Evolutionary conservation across 2,329 filamentous ascomycete genomes (phyloP).

Genomic region (Stachybotrys elegans): DNA sequence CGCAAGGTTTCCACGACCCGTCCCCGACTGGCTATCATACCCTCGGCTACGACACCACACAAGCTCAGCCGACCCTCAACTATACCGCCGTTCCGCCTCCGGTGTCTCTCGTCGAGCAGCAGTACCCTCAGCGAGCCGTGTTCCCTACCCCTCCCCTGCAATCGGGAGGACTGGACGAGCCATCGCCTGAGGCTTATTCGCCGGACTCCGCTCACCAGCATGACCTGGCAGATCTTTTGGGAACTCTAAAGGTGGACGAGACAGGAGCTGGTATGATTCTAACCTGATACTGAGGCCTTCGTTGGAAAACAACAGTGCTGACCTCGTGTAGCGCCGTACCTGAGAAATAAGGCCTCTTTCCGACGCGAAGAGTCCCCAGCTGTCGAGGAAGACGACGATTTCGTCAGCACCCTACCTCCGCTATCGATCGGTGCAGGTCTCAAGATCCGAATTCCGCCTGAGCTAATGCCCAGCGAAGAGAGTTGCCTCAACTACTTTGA

Average conservation of each 20-base stretch:
- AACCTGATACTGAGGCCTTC: not conserved
- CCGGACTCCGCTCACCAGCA: conserved; percentile 63
- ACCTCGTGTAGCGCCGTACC: conserved; percentile 65
- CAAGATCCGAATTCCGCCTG: conserved; percentile 82
- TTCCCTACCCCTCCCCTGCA: conserved; percentile 49
- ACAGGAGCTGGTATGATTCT: conserved; percentile 70
- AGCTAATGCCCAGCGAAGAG: conserved; percentile 86
- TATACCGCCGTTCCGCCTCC: conserved; percentile 49
- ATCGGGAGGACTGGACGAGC: conserved; percentile 17
- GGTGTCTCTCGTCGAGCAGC: conserved; percentile 44
- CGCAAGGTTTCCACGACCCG: conserved; percentile 44
- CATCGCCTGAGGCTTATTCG: conserved; percentile 48
- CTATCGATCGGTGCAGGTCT: conserved; percentile 64
- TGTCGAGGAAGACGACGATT: conserved; percentile 68
- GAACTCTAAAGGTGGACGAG: conserved; percentile 82
- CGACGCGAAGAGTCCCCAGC: conserved; percentile 55
- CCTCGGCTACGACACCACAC: conserved; percentile 41
- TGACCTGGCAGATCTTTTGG: conserved; percentile 74
- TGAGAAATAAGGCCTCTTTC: conserved; percentile 58
- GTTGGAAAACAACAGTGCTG: conserved; percentile 10
- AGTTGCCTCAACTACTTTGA: conserved; percentile 81
- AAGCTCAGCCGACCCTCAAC: conserved; percentile 42
- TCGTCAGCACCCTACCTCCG: conserved; percentile 64
- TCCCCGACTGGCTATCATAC: conserved; percentile 39
- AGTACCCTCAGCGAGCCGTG: conserved; percentile 42